Evolutionary conservation across 305 asterid species (phyloP).

Genomic region (Euphrasia arctica): DNA sequence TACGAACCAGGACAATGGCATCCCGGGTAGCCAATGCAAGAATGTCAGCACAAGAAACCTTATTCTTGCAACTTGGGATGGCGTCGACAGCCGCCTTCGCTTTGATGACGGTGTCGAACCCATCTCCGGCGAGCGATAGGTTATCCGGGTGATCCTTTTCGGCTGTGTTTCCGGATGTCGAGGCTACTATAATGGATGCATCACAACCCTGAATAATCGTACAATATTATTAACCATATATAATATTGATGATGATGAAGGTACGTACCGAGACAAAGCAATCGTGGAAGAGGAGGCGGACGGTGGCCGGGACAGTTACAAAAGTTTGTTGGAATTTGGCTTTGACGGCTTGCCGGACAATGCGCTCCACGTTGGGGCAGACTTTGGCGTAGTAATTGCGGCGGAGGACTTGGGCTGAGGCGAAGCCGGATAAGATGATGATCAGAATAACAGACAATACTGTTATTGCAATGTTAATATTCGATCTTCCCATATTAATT

Average conservation of each 20-base stretch:
- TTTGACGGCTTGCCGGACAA: constrained; percentile 53
- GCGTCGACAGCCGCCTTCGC: constrained; percentile 90
- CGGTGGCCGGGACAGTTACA: constrained; percentile 63
- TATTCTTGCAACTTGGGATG: constrained; percentile 48
- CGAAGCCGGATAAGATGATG: constrained; percentile 33
- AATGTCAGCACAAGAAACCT: constrained; percentile 91
- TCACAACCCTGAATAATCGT: constrained; percentile 65
- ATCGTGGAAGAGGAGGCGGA: constrained; percentile 91
- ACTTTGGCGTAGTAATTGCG: constrained; percentile 46
- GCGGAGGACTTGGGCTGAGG: constrained; percentile 47
- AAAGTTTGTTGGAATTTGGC: constrained; percentile 64
- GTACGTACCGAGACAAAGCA: constrained; percentile 57
- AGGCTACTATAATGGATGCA: constrained; percentile 69
- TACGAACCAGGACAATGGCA: constrained; percentile 66
- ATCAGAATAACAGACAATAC: constrained; percentile 19
- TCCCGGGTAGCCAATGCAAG: constrained; percentile 82
- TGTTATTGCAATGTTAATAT: background rate
- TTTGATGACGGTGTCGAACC: constrained; percentile 78
- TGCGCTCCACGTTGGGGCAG: constrained; percentile 80
- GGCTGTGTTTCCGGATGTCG: constrained; percentile 54
- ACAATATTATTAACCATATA: background rate
- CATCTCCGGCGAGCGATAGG: constrained; percentile 90
- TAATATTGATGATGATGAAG: background rate
- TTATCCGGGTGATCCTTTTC: constrained; percentile 88
- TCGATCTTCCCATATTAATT: constrained; percentile 32